These are phyloP conservation scores for Erythrophleum fordii DNA, from an alignment of 306 rosid genomes.

Conservation along the genomic window DNA sequence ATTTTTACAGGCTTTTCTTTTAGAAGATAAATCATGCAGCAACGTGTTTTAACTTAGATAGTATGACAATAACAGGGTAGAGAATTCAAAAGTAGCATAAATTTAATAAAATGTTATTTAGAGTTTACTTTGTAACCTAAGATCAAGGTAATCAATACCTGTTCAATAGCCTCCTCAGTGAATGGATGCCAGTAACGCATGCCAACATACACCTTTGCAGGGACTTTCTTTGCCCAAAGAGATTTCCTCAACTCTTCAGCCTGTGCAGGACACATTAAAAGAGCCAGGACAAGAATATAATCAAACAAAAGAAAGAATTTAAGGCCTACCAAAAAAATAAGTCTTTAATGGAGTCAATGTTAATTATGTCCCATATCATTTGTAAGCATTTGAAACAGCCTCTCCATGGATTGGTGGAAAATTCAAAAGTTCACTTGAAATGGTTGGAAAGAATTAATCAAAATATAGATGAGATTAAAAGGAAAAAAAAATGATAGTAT, in stretches of 20 bases:
- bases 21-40: constrained; percentile 19
- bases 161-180: constrained; percentile 89
- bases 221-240: constrained; percentile 74
- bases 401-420: constrained; percentile 6
- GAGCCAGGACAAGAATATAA: background rate
- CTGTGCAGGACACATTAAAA: constrained; percentile 37
- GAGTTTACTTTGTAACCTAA: background rate
- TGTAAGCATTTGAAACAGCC: background rate
- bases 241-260: constrained; percentile 75
- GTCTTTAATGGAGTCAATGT: background rate
- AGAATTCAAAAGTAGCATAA: constrained; percentile 17
- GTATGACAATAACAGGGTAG: constrained; percentile 25
- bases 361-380: background rate
- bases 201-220: constrained; percentile 84
- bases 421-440: background rate
- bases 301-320: background rate
- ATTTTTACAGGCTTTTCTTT: constrained; percentile 10
- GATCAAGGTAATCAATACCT: constrained; percentile 47
- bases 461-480: background rate
- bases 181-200: constrained; percentile 99
- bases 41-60: constrained; percentile 15
- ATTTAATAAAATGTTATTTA: constrained; percentile 4
- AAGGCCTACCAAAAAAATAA: background rate
- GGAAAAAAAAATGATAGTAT: background rate
- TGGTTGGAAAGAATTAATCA: background rate